A percentile compares a stretch with the other conserved stretches of the same genome.
These are phyloP conservation scores for Xylaria sp. DNA, from an alignment of 2,329 filamentous ascomycete species.

Conservation along the genomic window DNA sequence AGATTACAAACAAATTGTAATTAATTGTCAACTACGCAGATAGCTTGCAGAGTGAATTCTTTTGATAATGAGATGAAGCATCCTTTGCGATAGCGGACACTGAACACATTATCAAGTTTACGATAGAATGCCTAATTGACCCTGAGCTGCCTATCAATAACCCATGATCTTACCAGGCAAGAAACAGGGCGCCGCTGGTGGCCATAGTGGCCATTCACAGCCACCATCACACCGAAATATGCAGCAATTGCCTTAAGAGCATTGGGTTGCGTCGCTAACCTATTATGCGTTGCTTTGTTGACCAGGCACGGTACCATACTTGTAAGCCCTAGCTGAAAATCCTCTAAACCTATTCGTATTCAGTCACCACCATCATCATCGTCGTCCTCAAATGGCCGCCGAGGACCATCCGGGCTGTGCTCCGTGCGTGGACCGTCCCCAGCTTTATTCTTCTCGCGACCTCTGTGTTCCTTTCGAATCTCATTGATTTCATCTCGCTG, in stretches of 20 bases:
- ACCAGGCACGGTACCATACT: conserved; percentile 1
- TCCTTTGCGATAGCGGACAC: neutral
- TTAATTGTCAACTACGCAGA: no score
- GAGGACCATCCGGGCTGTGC: conserved; percentile 27
- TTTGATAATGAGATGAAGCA: neutral
- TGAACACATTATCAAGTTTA: conserved; percentile 1
- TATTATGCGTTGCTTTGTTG: neutral
- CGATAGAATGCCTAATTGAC: conserved; percentile 15
- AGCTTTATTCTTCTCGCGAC: conserved; percentile 9
- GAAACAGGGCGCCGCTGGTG: conserved; percentile 2
- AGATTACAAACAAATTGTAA: neutral
- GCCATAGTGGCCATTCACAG: conserved; percentile 18
- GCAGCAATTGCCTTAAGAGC: neutral
- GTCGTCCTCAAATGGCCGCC: conserved; percentile 16
- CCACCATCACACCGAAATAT: conserved; percentile 30
- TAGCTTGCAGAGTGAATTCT: neutral
- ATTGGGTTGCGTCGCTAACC: neutral
- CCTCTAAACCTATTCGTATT: neutral
- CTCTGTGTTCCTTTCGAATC: conserved; percentile 19
- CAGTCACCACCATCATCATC: conserved; percentile 10
- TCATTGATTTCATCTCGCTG: conserved; percentile 25
- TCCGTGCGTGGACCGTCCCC: conserved; percentile 19
- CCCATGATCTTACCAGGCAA: neutral
- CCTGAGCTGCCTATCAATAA: conserved; percentile 7
- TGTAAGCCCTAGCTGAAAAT: conserved; percentile 3